Conservation (phyloP, 305 asterid species). For the Plantago lanceolata region DNA sequence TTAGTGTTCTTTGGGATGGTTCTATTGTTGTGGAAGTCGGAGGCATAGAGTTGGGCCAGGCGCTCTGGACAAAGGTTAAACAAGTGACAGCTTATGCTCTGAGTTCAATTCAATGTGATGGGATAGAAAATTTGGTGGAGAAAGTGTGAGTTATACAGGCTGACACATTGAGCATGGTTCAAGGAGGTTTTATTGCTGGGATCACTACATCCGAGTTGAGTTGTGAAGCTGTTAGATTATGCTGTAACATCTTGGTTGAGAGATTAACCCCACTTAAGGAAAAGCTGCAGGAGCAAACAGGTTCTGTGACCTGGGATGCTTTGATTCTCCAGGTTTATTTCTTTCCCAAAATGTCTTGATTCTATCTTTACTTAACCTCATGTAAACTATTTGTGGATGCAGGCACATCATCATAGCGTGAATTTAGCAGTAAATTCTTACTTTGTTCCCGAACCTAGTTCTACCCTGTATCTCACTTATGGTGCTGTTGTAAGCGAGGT, state of each 20-base stretch:
- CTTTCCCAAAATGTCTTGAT: background rate
- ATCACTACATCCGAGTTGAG: constrained; percentile 70
- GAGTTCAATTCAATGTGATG: constrained; percentile 43
- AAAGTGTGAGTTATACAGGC: constrained; percentile 58
- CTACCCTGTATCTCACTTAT: constrained; percentile 39
- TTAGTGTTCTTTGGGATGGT: constrained; percentile 57
- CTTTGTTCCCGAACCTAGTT: constrained; percentile 45
- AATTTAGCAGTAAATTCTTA: constrained; percentile 52
- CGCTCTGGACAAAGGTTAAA: constrained; percentile 69
- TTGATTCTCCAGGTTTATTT: constrained; percentile 47
- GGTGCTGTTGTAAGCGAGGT: constrained; percentile 78
- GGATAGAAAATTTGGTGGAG: constrained; percentile 41
- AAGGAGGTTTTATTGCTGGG: constrained; percentile 63
- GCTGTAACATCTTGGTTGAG: constrained; percentile 56
- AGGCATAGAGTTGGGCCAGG: constrained; percentile 66
- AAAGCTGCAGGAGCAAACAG: constrained; percentile 41
- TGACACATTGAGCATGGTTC: constrained; percentile 56
- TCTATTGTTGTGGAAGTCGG: constrained; percentile 60
- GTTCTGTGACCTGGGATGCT: constrained; percentile 42
- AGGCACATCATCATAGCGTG: constrained; percentile 46
- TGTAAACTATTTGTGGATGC: constrained; percentile 2
- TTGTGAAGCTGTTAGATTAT: constrained; percentile 58
- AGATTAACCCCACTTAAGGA: constrained; percentile 41
- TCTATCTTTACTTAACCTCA: too few species aligned
- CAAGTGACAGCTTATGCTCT: constrained; percentile 54